A percentile compares a stretch with the other conserved stretches of the same genome.
These are phyloP conservation scores for Leccinum fuscescens DNA, from an alignment of 1,284 basidiomycete species.

Conservation along the genomic window DNA sequence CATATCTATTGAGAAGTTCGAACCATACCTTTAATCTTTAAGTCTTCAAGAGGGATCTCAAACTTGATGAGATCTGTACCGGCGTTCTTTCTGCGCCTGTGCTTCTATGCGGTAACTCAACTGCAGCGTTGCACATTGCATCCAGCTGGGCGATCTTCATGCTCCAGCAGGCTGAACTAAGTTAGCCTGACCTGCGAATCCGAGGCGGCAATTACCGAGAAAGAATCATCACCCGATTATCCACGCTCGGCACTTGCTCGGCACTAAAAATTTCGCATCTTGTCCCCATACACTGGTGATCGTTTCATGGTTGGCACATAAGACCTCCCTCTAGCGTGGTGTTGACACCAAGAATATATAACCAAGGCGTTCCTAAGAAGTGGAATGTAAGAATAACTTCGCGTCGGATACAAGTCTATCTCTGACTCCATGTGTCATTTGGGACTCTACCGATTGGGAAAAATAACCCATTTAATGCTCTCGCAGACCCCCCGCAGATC, in stretches of 20 bases:
- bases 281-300: not conserved
- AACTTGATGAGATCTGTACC: not conserved
- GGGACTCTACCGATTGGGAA: conserved; percentile 18
- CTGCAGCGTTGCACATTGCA: not conserved
- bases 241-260: not conserved
- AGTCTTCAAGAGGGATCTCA: no score
- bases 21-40: no score
- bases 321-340: not conserved
- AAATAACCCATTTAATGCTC: conserved; percentile 25
- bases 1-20: no score
- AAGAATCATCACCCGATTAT: not conserved
- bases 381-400: not conserved
- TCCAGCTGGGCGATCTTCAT: not conserved
- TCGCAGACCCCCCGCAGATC: conserved; percentile 22
- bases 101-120: not conserved
- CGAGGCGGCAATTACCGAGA: no score
- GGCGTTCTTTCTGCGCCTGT: not conserved
- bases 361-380: not conserved
- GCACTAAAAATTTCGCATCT: not conserved
- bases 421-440: not conserved
- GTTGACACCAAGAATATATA: not conserved
- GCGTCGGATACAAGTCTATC: not conserved
- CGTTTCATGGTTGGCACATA: not conserved
- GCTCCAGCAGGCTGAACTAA: no score
- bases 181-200: not conserved